Conservation (phyloP, 148 eudicot species). For the Spergularia marina region DNA sequence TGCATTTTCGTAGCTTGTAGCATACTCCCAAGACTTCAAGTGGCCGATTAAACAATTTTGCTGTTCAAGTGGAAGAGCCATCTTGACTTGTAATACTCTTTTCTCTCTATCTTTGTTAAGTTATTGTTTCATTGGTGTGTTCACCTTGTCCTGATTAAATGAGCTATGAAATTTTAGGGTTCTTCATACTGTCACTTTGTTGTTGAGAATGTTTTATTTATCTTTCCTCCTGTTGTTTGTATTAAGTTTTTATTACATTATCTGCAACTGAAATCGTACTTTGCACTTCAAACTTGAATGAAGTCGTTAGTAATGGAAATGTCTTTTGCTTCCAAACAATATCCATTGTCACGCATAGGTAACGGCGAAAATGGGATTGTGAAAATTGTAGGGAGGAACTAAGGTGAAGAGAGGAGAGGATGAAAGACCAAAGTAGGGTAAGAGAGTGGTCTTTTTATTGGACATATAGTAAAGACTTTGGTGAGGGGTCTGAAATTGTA, state of each 20-base stretch:
- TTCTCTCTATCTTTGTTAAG: slow-evolving; percentile 3
- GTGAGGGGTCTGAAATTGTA: too few species aligned
- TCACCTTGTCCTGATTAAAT: neutral
- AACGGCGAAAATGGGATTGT: too few species aligned
- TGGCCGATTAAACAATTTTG: slow-evolving; percentile 20
- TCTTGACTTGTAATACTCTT: slow-evolving; percentile 24
- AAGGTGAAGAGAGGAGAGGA: too few species aligned
- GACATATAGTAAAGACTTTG: too few species aligned
- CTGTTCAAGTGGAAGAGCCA: slow-evolving; percentile 8
- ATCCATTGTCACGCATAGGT: too few species aligned
- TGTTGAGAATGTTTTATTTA: neutral
- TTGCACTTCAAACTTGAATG: neutral
- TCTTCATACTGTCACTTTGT: neutral
- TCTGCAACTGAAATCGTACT: neutral
- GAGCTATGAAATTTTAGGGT: neutral
- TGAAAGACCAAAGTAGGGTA: too few species aligned
- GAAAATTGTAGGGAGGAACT: too few species aligned
- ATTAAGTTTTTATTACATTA: neutral
- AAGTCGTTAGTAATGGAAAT: neutral
- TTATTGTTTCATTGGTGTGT: slow-evolving; percentile 8
- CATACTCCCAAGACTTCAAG: neutral
- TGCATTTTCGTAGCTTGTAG: neutral
- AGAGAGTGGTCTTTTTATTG: too few species aligned
- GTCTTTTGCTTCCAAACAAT: neutral
- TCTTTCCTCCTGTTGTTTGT: neutral